Base-by-base conservation (phyloP, 2,329 filamentous ascomycete genomes). In the Teratosphaeria destructans region DNA sequence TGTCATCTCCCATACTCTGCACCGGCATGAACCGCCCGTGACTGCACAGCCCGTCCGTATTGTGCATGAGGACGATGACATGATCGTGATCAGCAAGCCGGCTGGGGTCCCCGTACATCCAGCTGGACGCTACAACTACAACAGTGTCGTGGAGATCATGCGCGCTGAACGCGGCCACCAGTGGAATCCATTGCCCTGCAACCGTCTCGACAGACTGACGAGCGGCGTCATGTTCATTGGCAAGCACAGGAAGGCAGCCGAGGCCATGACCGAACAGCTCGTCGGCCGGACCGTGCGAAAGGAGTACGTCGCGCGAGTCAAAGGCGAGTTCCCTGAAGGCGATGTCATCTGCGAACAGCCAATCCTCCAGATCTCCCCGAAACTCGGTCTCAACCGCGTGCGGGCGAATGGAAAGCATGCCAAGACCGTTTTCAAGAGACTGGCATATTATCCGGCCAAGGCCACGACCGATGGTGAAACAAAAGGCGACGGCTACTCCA, bases 171-270 rank as follows among this genome's bases (percentile, higher is more conserved):
- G 84, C 43, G 79, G 80, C 34, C 75, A 79, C 58, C 73, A 76
- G 12, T 87, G 79, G 73, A 80, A 85, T 60, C 84, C 85, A 0
- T 73, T 85, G 59, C 85, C 94, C 0, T 97, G 93, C 76, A 96
- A 99, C 70, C 82, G 94, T n/a, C 83, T 99, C 32, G 94, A 99
- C 72, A 82, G 94, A 57, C 77, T 99, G 67, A 99, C 94, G 0
- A 96, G 90, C 67, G 94, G 94, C 55, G 89, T 99, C 71, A 97
- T 99, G 93, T 99, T 99, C 73, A 86, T 99, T 67, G 94, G 88
- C 32, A 99, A 99, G 76, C 85, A 89, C 63, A 81, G 86, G 43
- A 83, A 85, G 68, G 89, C 89, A 0, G 93, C 94, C 0, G 90
- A 93, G 64, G 79, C 80, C 35, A 81, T 99, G 65, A 85, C 86